Evolutionary conservation across 1,284 basidiomycete species (phyloP), one percentile per base, ranked within the genome.

Genomic region (Wolfiporia cocos): DNA sequence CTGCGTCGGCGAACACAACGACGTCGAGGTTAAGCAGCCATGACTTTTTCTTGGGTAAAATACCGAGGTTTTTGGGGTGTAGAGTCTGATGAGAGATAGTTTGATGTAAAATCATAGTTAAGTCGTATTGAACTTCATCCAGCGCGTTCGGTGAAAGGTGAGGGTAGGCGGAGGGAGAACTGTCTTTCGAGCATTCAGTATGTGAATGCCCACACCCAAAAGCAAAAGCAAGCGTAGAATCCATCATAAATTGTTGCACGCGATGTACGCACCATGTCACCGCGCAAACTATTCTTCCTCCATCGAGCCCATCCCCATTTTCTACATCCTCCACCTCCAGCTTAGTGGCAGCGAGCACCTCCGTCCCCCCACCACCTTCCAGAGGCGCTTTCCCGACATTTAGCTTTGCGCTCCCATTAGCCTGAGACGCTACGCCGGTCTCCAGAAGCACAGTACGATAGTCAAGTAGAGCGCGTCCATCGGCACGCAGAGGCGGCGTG

Each of bases 81-180:
- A 86, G 61, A 1, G 81, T 76, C 0, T 69, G 64, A 56, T 86
- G 79, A 0, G 76, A 67, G 49, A 87, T 68, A 0, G 76, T 76
- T 44, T 73, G 71, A 48, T 78, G 69, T 18, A 86, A 48, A 15
- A 79, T 59, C 19, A 70, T 67, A 5, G 78, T 75, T 42, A 86
- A 63, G 57, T 88, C 85, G 46, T 78, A 68, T 52, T 86, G 81
- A 3, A 86, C 67, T 44, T 88, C 85, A 32, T 90, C 86, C 3
- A 89, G 53, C 14, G 77, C 74, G 34, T 64, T 65, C 2, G 74
- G 63, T 0, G 78, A 73, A 23, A 84, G 66, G 36, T 78, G 70
- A 0, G 87, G 81, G 55, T 88, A 89, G 1, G 87, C 86, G 31
- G 81, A 74, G 6, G 85, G 81, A 40, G 86, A 85, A 56, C 86